phyloP scores from a whole-genome alignment of 2,329 filamentous ascomycete species.

The Penicillium janthinellum region DNA sequence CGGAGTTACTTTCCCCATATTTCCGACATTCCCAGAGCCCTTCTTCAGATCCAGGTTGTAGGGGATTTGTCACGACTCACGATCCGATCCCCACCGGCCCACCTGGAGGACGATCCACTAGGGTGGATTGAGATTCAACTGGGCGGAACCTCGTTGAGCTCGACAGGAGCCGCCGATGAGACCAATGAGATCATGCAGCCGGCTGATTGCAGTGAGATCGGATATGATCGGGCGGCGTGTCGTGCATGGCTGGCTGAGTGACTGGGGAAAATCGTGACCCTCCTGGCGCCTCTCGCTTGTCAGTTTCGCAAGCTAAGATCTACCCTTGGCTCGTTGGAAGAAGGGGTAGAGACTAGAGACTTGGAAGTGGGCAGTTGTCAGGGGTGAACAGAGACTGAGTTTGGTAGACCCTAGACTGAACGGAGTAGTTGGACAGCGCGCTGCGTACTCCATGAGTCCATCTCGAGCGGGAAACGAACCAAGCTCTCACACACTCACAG shows the following conservation, averaged over 20 bases:
- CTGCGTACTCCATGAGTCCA: too few relatives aligned
- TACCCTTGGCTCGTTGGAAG: slow-evolving; percentile 17
- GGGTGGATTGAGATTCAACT: neutral
- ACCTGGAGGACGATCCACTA: slow-evolving; percentile 1
- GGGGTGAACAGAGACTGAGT: neutral
- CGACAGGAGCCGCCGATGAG: slow-evolving; percentile 13
- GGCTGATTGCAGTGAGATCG: slow-evolving; percentile 22
- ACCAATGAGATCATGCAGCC: slow-evolving; percentile 16
- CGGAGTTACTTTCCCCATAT: slow-evolving; percentile 11
- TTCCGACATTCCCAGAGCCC: slow-evolving; percentile 1
- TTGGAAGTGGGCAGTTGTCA: neutral
- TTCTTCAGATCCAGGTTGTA: slow-evolving; percentile 11
- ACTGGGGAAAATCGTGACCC: slow-evolving; percentile 6
- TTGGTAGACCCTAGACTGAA: neutral
- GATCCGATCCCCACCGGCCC: slow-evolving; percentile 20
- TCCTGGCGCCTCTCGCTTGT: slow-evolving; percentile 25
- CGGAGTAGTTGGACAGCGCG: neutral
- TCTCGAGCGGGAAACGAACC: neutral
- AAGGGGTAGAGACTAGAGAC: neutral
- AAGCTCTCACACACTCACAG: neutral
- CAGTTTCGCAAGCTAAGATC: slow-evolving; percentile 21
- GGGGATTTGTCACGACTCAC: slow-evolving; percentile 30
- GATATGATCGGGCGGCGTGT: slow-evolving; percentile 20
- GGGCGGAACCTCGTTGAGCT: neutral
- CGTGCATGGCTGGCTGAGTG: slow-evolving; percentile 31